Evolutionary conservation across 345 rosid genomes (phyloP), one percentile per base, ranked within the genome.

Genomic region (Firmiana major): DNA sequence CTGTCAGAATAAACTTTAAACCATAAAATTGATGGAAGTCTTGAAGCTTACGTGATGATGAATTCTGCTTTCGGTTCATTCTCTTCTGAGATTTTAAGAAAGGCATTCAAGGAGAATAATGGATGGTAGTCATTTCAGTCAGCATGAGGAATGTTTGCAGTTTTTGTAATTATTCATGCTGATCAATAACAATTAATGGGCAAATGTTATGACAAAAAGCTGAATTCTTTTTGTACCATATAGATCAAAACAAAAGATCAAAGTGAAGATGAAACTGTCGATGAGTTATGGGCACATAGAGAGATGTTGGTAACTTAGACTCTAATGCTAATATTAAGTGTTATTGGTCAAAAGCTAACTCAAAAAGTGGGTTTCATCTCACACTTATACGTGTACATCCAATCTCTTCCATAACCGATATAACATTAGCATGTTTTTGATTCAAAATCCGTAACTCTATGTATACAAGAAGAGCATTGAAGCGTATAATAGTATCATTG

Each of bases 361-460:
- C 34, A 31, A 31, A 3, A 31, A 3, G 34, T 31, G 34, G 34
- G 34, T 3, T 31, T 31, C 3, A 1, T 3, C 34, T 31, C 34
- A 31, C 34, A 31, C 34, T 31, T 31, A 31, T 31, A 31, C 1
- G 3, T 3, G 34, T 3, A 31, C 34, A 31, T 3, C 34, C 3
- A 31, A 3, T 3, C 34, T 3, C 34, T 31, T 31, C 34, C 34
- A 31, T 3, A 31, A 31, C 34, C n/a, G n/a, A n/a, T n/a, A n/a
- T n/a, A n/a, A n/a, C n/a, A n/a, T n/a, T n/a, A n/a, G n/a, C n/a
- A n/a, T n/a, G 22, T 62, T 48, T 48, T 13, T 0, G 1, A 1
- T 48, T 13, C 53, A 48, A 36, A 36, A 48, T 48, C 53, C 53
- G 12, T 84, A 83, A 89, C 89, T 88, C 91, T 2, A 88, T 77